These are phyloP conservation scores for Delonix regia DNA, from an alignment of 306 rosid species.

Conservation along the genomic window DNA sequence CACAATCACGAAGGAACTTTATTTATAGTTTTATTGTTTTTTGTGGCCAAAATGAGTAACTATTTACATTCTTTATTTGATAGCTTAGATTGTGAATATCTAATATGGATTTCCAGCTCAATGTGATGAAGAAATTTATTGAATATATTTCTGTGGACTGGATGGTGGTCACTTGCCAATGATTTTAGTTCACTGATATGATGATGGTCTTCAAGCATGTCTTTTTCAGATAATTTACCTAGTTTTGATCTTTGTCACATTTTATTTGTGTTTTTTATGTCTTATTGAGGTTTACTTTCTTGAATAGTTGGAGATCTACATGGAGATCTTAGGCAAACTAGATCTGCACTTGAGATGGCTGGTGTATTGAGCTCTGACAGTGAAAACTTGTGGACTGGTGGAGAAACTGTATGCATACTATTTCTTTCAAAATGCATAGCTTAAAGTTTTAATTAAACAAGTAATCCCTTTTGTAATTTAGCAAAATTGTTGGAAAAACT, in stretches of 20 bases:
- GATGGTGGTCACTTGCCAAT: background rate
- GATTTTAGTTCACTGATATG: constrained; percentile 11
- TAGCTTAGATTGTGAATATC: constrained; percentile 13
- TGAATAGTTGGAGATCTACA: constrained; percentile 89
- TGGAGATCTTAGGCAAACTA: constrained; percentile 87
- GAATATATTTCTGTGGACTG: background rate
- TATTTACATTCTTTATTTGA: background rate
- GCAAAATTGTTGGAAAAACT: background rate
- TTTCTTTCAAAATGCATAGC: constrained; percentile 1
- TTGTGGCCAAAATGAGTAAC: background rate
- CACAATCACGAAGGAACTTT: background rate
- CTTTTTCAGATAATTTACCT: constrained; percentile 19
- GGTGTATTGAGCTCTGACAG: constrained; percentile 84
- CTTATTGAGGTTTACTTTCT: constrained; percentile 28
- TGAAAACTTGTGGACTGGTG: constrained; percentile 86
- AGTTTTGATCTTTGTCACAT: constrained; percentile 6
- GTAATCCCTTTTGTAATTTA: background rate
- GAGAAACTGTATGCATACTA: constrained; percentile 63
- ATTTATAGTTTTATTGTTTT: constrained; percentile 7
- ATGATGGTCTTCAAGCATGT: background rate
- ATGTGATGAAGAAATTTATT: constrained; percentile 31
- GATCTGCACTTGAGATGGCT: constrained; percentile 88
- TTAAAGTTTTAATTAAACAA: constrained; percentile 17
- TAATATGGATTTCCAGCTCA: constrained; percentile 2
- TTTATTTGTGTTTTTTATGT: background rate